Evolutionary conservation across 148 eudicot genomes (phyloP), one percentile per base, ranked within the genome.

Genomic region (Chenopodium formosanum): DNA sequence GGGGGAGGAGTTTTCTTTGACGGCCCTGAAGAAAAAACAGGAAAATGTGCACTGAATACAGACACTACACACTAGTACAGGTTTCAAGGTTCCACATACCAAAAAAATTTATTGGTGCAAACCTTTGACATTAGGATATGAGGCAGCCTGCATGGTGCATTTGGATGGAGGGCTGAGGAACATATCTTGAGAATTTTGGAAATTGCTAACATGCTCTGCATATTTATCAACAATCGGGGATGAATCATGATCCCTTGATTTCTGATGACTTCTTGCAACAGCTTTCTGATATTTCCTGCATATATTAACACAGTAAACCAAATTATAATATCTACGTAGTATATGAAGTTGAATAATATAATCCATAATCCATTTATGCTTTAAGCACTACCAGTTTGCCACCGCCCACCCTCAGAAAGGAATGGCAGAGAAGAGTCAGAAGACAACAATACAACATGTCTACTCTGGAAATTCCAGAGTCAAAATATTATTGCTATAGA

Each of bases 271-370:
- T 53, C 78, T 83, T 83, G 71, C 85, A 37, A 76, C 80, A 23
- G 44, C 66, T 85, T 78, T 86, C 52, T 64, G n/a, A 32, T 89
- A 71, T 17, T 83, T 91, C 85, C 95, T 95, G 88, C 84, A 85
- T 20, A 82, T 10, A 82, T 19, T 56, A 34, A 74, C 32, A 73
- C 27, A 44, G 53, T 13, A 69, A 69, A 58, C 0, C 23, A 32
- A 16, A 27, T 60, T 46, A 70, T 71, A 34, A 34, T 22, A 60
- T 70, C 56, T n/a, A 27, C 27, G 27, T 27, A 27, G 27, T 27
- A 20, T 17, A 19, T 17, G 22, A 22, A 22, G 68, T 48, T 11
- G 19, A 65, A 29, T 46, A 4, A 46, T n/a, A 5, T 8, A 73
- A 27, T 62, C 22, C 17, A 19, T 70, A 73, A 27, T 62, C 22